These are phyloP conservation scores for Pterulicium gracile DNA, from an alignment of 1,284 basidiomycete species.

Conservation along the genomic window DNA sequence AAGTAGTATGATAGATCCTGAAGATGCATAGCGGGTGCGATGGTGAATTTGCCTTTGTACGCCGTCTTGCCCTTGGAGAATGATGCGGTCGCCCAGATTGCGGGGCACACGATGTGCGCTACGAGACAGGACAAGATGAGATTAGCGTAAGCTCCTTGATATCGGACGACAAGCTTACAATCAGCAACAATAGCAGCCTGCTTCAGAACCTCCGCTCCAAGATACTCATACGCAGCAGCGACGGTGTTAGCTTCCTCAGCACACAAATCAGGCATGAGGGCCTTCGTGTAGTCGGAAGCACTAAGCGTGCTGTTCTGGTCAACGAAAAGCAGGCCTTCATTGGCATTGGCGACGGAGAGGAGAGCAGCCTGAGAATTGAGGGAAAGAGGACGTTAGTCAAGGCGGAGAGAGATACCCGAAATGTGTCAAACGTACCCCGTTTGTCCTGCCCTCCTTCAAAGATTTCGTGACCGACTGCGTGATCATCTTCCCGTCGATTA, in stretches of 20 bases:
- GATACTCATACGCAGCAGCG: constrained; percentile 17
- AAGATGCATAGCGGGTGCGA: constrained; percentile 24
- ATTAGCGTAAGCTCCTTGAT: background rate
- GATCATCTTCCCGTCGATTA: constrained; percentile 35
- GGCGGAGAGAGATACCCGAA: background rate
- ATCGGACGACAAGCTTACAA: constrained; percentile 16
- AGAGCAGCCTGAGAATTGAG: constrained; percentile 17
- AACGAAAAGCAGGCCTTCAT: constrained; percentile 30
- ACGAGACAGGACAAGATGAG: background rate
- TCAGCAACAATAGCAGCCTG: constrained; percentile 29
- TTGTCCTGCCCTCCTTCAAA: constrained; percentile 22
- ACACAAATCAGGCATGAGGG: constrained; percentile 26
- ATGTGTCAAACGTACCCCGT: constrained; percentile 29
- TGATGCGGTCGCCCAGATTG: constrained; percentile 21
- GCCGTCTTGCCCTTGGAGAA: constrained; percentile 14
- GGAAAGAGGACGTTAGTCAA: background rate
- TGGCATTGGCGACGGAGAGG: constrained; percentile 24
- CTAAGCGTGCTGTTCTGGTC: constrained; percentile 19
- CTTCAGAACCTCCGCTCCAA: constrained; percentile 22
- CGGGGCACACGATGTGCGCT: constrained; percentile 27
- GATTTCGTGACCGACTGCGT: constrained; percentile 27
- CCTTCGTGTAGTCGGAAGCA: constrained; percentile 19
- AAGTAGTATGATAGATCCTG: constrained; percentile 24
- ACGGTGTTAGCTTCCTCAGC: constrained; percentile 15
- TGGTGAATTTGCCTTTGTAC: constrained; percentile 23